Base-by-base conservation (phyloP, 2,329 filamentous ascomycete species). In the Coniella lustricola region DNA sequence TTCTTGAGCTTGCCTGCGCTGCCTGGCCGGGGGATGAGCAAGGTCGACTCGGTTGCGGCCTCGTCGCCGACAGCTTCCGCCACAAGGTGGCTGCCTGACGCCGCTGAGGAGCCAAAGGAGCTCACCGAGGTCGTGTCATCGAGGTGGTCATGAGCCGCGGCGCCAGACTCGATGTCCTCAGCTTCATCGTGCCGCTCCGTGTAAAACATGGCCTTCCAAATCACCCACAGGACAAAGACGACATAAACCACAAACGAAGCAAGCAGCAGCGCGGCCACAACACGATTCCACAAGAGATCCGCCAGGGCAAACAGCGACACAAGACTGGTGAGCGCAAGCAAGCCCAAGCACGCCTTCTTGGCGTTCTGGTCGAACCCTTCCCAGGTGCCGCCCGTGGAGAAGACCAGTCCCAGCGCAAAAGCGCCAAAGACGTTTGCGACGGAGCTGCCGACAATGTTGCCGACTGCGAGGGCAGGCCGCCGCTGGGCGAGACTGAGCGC, bases 361-460 rank as follows among this genome's bases (percentile, higher is more conserved):
- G 72, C 64, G 50, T 70, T 75, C n/a, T 57, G 54, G 52, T 77
- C 75, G 50, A 76, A 77, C 41, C 21, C 52, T 38, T 16, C 45
- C 34, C 48, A 51, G 44, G 1, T 52, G 52, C 13, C 25, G 10
- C 10, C 55, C 43, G 7, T 60, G 57, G 49, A 62, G 54, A 68
- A 73, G 3, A 77, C 56, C 1, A 79, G 62, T 4, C 73, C 75
- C 1, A 79, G 62, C 1, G 73, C 74, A 55, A 79, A 79, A 12
- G 75, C 75, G 14, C 75, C 75, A 2, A 77, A 65, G 44, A 77
- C 74, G 47, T 78, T 78, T 43, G 75, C 77, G 39, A 79, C 74
- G 32, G 67, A 64, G 16, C 73, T 74, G n/a, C 75, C 75, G 51
- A 77, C 57, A 42, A 78, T 65, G 51, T 78, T 79, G n/a, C 74